These are phyloP conservation scores for Endotrypanum monterogeii DNA, from an alignment of 208 protist species.

Conservation along the genomic window DNA sequence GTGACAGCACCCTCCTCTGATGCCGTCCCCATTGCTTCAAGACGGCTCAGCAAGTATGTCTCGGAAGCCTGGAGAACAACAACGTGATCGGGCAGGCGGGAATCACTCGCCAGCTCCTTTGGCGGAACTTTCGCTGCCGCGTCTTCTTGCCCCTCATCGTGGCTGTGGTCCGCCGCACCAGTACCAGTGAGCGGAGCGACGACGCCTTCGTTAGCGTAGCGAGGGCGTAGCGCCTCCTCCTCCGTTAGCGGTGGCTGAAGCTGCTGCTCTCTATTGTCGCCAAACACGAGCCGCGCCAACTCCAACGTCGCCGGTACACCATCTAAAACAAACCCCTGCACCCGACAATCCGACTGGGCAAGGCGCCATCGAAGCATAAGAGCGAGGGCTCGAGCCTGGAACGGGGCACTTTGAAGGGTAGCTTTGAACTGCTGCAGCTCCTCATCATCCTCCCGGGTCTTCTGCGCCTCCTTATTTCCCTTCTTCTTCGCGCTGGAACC, in stretches of 20 bases:
- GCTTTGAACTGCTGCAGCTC: conserved; percentile 62
- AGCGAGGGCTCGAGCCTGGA: conserved; percentile 82
- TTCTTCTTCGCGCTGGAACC: conserved; percentile 34
- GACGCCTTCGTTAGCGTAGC: conserved; percentile 17
- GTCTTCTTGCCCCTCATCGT: conserved; percentile 5
- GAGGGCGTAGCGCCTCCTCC: conserved; percentile 70
- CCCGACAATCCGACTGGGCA: conserved; percentile 72
- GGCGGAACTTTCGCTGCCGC: conserved; percentile 23
- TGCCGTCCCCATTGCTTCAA: conserved; percentile 36
- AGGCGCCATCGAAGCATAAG: conserved; percentile 91
- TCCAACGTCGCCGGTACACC: conserved; percentile 88
- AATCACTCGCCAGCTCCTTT: conserved; percentile 54
- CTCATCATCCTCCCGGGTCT: conserved; percentile 69
- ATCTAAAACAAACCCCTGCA: conserved; percentile 94
- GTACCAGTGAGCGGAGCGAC: neutral
- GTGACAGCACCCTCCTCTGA: conserved; percentile 22
- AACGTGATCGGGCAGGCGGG: conserved; percentile 73
- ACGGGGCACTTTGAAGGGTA: conserved; percentile 60
- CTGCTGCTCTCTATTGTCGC: conserved; percentile 18
- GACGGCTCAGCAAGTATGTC: conserved; percentile 75
- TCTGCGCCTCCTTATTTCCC: conserved; percentile 52
- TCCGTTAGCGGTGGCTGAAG: conserved; percentile 67
- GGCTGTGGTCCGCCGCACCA: conserved; percentile 4
- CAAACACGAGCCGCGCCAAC: conserved; percentile 87
- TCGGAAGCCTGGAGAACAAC: conserved; percentile 77